Conservation (phyloP, 805 yeast genomes). For the Kodamaea neixiangensis region DNA sequence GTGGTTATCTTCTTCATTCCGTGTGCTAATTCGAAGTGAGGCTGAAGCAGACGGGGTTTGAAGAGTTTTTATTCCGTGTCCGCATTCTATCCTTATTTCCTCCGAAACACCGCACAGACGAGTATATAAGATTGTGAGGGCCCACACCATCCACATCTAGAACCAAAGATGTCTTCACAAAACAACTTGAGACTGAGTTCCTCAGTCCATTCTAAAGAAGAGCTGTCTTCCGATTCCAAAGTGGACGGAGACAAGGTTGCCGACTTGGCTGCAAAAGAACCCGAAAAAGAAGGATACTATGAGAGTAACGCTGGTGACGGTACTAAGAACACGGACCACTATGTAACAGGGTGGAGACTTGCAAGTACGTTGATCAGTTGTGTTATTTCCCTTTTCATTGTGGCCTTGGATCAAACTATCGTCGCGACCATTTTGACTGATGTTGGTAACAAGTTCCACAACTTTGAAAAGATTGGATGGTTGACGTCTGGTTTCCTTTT, state of each 20-base stretch:
- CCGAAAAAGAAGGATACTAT: constrained; percentile 17
- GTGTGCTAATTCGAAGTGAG: too few relatives aligned
- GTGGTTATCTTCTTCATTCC: too few relatives aligned
- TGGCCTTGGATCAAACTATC: constrained; percentile 43
- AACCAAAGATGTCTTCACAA: not conserved
- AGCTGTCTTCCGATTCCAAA: not conserved
- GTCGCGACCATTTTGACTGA: constrained; percentile 35
- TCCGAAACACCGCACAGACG: too few relatives aligned
- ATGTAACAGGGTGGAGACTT: constrained; percentile 30
- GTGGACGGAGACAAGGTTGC: too few relatives aligned
- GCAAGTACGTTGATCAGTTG: constrained; percentile 28
- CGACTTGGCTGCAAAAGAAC: not conserved
- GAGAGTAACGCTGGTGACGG: constrained; percentile 49
- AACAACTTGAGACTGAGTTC: not conserved
- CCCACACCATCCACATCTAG: not conserved
- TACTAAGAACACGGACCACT: constrained; percentile 40
- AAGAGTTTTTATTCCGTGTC: too few relatives aligned
- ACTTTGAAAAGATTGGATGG: constrained; percentile 39
- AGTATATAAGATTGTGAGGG: not conserved
- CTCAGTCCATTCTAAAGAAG: not conserved
- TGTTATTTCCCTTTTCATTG: constrained; percentile 33
- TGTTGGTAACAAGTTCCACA: constrained; percentile 39
- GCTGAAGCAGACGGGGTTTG: too few relatives aligned
- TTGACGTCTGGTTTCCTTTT: constrained; percentile 38
- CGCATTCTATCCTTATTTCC: too few relatives aligned